phyloP scores from a whole-genome alignment of 2,329 filamentous ascomycete genomes.

The Aspergillus ochraceoroseus region DNA sequence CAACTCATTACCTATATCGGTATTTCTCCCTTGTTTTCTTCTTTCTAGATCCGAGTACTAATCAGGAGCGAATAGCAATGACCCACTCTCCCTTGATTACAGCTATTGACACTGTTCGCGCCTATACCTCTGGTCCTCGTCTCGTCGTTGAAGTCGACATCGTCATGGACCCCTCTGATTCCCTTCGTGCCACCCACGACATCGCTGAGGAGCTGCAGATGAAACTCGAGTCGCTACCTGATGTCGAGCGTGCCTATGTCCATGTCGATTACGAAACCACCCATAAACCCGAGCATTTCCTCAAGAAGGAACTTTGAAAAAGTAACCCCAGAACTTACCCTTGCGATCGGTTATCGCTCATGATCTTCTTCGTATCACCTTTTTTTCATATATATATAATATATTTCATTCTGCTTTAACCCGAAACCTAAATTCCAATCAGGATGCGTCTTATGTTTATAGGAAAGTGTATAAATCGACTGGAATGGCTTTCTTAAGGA shows the following conservation, averaged over 20 bases:
- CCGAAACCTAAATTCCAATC: no score
- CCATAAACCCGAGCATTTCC: conserved; percentile 81
- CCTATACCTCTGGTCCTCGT: conserved; percentile 82
- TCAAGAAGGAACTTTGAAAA: conserved; percentile 58
- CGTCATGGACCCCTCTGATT: conserved; percentile 75
- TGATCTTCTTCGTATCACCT: no score
- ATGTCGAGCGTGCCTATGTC: conserved; percentile 90
- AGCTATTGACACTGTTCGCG: conserved; percentile 90
- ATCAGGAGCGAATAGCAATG: conserved; percentile 50
- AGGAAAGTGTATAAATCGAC: no score
- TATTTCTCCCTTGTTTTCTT: conserved; percentile 31
- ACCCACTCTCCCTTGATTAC: conserved; percentile 78
- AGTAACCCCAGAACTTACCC: not conserved
- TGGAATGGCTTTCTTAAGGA: no score
- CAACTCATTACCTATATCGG: conserved; percentile 95
- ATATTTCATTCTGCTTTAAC: no score
- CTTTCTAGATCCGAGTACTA: not conserved
- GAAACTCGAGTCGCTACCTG: conserved; percentile 85
- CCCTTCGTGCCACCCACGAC: conserved; percentile 77
- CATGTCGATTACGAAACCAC: conserved; percentile 97
- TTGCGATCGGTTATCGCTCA: no score
- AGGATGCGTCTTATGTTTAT: no score
- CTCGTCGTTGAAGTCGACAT: conserved; percentile 95
- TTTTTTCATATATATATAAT: no score
- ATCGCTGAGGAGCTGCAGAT: conserved; percentile 90